Conservation (phyloP, 2,329 filamentous ascomycete species). For the Cryphonectria naterciae region DNA sequence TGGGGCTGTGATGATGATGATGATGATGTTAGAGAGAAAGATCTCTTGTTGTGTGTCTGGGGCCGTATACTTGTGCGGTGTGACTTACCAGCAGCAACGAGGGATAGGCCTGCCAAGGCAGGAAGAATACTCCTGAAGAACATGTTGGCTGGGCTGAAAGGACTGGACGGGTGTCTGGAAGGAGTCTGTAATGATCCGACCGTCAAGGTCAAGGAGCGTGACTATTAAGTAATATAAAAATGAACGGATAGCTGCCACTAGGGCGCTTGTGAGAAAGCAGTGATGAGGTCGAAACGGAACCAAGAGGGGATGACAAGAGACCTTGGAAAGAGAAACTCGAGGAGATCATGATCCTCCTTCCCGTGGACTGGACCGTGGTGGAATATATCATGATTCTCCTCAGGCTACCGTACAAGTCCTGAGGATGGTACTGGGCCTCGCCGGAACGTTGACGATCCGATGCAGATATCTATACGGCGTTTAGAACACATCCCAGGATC, state of each 20-base stretch:
- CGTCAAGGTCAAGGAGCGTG: slow-evolving; percentile 20
- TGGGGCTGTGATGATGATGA: neutral
- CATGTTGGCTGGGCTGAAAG: slow-evolving; percentile 32
- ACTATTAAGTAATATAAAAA: slow-evolving; percentile 16
- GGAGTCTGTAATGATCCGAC: slow-evolving; percentile 16
- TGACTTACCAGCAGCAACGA: slow-evolving; percentile 37
- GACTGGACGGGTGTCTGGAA: slow-evolving; percentile 7
- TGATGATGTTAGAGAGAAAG: neutral
- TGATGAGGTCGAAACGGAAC: slow-evolving; percentile 3
- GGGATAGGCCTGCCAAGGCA: slow-evolving; percentile 37
- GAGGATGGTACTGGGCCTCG: slow-evolving; percentile 1
- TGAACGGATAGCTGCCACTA: slow-evolving; percentile 28
- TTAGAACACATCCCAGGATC: slow-evolving; percentile 10
- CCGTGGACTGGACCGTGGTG: slow-evolving; percentile 11
- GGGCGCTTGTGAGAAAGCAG: slow-evolving; percentile 22
- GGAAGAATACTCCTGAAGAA: slow-evolving; percentile 34
- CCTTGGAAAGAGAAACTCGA: slow-evolving; percentile 20
- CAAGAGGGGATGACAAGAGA: slow-evolving; percentile 18
- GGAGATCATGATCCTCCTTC: slow-evolving; percentile 28
- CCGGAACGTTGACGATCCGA: slow-evolving; percentile 25
- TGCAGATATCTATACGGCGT: slow-evolving; percentile 14
- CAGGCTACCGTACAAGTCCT: neutral
- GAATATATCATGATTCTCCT: slow-evolving; percentile 18
- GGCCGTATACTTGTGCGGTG: neutral
- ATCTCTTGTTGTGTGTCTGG: neutral